Evolutionary conservation across 2,329 filamentous ascomycete species (phyloP).

Genomic region (Colletotrichum phormii): DNA sequence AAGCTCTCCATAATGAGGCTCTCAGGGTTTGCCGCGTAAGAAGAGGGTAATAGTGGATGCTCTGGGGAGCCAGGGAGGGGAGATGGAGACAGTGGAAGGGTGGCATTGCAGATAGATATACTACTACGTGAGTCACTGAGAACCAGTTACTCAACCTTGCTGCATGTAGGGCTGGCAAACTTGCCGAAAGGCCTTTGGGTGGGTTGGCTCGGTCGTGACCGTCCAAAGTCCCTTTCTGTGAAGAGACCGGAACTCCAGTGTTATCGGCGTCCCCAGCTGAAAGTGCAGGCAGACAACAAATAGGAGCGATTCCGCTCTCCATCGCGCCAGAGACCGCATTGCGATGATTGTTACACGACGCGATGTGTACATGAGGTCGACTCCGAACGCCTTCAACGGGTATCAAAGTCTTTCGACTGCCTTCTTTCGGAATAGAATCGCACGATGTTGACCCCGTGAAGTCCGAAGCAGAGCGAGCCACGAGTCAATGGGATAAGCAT

Average conservation of each 20-base stretch:
- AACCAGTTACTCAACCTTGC: neutral
- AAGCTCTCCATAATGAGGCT: slow-evolving; percentile 50
- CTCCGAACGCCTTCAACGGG: neutral
- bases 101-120: neutral
- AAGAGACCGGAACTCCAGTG: neutral
- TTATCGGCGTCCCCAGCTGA: neutral
- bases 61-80: neutral
- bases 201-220: neutral
- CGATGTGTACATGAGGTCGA: neutral
- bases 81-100: neutral
- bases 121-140: neutral
- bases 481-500: neutral
- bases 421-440: neutral
- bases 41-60: too few species aligned
- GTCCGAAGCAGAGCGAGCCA: neutral
- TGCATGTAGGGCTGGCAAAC: neutral
- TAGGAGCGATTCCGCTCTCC: neutral
- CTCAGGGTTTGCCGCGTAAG: too few species aligned
- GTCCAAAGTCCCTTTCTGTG: neutral
- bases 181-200: neutral
- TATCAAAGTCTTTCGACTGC: neutral
- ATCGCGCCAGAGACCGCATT: neutral
- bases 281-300: neutral
- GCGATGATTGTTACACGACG: neutral
- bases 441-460: neutral